Evolutionary conservation across 371 early-diverging fungal genomes (phyloP).

Genomic region (Syncephalis plumigaleata): DNA sequence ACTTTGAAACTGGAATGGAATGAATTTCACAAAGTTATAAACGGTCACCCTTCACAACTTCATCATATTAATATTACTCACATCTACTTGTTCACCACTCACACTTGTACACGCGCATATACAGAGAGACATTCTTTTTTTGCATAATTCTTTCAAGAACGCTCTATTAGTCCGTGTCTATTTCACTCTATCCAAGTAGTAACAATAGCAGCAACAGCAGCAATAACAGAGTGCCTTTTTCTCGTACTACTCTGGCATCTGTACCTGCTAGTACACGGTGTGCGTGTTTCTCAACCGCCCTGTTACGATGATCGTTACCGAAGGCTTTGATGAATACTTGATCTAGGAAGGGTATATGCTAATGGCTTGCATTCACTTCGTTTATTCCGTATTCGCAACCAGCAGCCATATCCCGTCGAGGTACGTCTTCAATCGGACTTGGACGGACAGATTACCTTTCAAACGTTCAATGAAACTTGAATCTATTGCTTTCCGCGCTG

Average conservation of each 20-base stretch:
- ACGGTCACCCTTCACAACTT: no score
- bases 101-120: not conserved
- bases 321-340: constrained; percentile 11
- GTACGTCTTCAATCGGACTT: constrained; percentile 71
- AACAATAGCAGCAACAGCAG: no score
- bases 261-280: not conserved
- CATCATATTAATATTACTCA: not conserved
- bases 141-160: not conserved
- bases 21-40: no score
- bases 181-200: no score
- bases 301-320: not conserved
- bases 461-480: constrained; percentile 75
- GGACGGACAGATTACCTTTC: constrained; percentile 69
- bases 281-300: not conserved
- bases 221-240: no score
- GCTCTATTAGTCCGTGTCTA: not conserved
- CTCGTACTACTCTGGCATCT: not conserved
- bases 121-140: not conserved
- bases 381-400: constrained; percentile 51
- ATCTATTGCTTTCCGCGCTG: constrained; percentile 8
- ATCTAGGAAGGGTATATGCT: constrained; percentile 53
- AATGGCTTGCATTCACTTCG: constrained; percentile 72
- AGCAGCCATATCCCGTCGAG: constrained; percentile 28
- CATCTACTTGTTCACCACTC: not conserved
- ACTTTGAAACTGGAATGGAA: no score